Conservation (phyloP, 2,329 filamentous ascomycete species). For the Hyphodiscus sp. region DNA sequence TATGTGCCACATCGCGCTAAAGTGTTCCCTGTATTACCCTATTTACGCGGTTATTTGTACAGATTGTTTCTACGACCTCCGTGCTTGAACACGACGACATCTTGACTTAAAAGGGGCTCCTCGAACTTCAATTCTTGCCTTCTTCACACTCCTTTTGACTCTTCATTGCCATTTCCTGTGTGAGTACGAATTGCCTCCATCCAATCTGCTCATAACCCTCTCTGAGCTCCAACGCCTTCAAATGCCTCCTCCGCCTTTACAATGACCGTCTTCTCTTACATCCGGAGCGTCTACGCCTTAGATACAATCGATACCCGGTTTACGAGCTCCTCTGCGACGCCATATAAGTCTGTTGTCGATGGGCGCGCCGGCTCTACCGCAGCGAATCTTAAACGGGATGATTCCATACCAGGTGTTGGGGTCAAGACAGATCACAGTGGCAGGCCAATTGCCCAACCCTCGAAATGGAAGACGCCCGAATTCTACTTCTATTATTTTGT, state of each 20-base stretch:
- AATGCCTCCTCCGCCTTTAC: neutral
- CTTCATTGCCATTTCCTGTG: too few species aligned
- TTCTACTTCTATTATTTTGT: conserved; percentile 75
- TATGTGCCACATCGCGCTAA: too few species aligned
- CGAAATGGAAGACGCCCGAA: conserved; percentile 82
- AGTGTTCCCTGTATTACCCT: too few species aligned
- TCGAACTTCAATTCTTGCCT: too few species aligned
- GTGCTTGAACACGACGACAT: too few species aligned
- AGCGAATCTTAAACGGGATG: conserved; percentile 20
- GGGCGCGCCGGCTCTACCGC: conserved; percentile 38
- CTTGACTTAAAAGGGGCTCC: too few species aligned
- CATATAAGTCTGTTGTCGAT: conserved; percentile 54
- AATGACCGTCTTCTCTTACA: conserved; percentile 34
- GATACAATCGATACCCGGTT: conserved; percentile 68
- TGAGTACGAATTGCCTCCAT: too few species aligned
- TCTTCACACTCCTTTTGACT: too few species aligned
- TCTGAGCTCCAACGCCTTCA: neutral
- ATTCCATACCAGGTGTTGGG: conserved; percentile 23
- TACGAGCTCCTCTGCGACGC: conserved; percentile 61
- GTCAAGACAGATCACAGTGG: conserved; percentile 33
- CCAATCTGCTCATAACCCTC: too few species aligned
- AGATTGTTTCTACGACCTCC: too few species aligned
- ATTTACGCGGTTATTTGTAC: too few species aligned
- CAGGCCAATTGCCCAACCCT: conserved; percentile 46
- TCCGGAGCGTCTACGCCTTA: conserved; percentile 54